These are phyloP conservation scores for Gossypium schwendimanii DNA, from an alignment of 441 rosid genomes.

Conservation along the genomic window DNA sequence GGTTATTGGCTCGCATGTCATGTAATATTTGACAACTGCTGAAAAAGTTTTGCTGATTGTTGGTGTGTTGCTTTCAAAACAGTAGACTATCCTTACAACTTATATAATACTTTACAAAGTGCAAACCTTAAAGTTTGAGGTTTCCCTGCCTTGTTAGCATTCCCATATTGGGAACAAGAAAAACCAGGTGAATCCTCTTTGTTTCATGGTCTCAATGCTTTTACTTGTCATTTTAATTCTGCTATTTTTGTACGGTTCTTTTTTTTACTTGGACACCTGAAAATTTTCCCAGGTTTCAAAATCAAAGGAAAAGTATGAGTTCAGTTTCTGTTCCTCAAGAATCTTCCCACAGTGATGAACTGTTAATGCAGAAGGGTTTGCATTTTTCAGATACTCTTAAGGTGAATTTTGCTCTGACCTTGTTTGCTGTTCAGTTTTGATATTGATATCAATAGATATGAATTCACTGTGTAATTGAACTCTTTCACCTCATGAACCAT, in stretches of 20 bases:
- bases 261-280: not conserved
- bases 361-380: constrained; percentile 64
- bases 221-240: not conserved
- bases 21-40: not conserved
- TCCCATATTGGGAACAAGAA: not conserved
- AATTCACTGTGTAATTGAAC: not conserved
- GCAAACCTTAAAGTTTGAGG: constrained; percentile 10
- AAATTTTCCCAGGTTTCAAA: not conserved
- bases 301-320: constrained; percentile 28
- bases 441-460: not conserved
- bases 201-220: not conserved
- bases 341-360: constrained; percentile 57
- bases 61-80: constrained; percentile 19
- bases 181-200: not conserved
- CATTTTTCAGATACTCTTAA: constrained; percentile 59
- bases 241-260: not conserved
- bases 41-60: not conserved
- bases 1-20: not conserved
- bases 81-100: not conserved
- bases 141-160: constrained; percentile 1
- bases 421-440: not conserved
- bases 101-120: not conserved
- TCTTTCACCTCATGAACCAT: not conserved
- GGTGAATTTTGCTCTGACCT: constrained; percentile 27
- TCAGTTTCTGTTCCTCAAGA: constrained; percentile 38